phyloP scores from a whole-genome alignment of 305 asterid genomes.

The Withania somnifera region DNA sequence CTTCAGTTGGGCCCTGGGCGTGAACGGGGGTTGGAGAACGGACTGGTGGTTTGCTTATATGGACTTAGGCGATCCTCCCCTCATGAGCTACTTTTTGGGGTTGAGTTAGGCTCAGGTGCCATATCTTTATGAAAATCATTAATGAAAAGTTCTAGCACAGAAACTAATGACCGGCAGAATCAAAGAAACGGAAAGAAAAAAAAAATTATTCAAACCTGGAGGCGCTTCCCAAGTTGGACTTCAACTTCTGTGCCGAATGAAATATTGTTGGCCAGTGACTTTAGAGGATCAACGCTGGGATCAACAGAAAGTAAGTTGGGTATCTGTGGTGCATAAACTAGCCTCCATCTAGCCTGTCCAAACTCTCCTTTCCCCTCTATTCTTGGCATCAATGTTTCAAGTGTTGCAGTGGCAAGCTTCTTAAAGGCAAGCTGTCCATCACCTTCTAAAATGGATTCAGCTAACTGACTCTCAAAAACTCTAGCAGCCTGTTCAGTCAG shows the following conservation, averaged over 20 bases:
- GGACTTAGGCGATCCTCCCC: too few species aligned
- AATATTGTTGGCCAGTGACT: slow-evolving; percentile 92
- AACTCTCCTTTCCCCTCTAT: slow-evolving; percentile 99
- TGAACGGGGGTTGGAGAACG: too few species aligned
- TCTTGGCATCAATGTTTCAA: slow-evolving; percentile 92
- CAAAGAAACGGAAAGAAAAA: not conserved
- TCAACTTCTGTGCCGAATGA: slow-evolving; percentile 98
- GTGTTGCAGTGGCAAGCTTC: slow-evolving; percentile 98
- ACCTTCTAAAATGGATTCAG: slow-evolving; percentile 94
- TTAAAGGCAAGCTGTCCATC: slow-evolving; percentile 98
- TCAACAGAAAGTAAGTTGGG: slow-evolving; percentile 91
- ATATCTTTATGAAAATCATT: too few species aligned
- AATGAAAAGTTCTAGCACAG: not conserved
- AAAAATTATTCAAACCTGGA: slow-evolving; percentile 49
- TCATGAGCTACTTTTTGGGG: too few species aligned
- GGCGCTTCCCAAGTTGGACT: slow-evolving; percentile 96
- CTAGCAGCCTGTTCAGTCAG: slow-evolving; percentile 75
- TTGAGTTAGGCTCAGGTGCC: too few species aligned
- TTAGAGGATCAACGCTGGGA: slow-evolving; percentile 93
- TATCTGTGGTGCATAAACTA: slow-evolving; percentile 95
- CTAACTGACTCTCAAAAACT: slow-evolving; percentile 94
- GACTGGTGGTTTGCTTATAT: too few species aligned
- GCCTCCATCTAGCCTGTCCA: slow-evolving; percentile 99
- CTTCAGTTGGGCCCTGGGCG: too few species aligned
- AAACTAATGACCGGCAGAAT: not conserved